These are phyloP conservation scores for Adansonia digitata DNA, from an alignment of 345 rosid genomes.

Conservation along the genomic window DNA sequence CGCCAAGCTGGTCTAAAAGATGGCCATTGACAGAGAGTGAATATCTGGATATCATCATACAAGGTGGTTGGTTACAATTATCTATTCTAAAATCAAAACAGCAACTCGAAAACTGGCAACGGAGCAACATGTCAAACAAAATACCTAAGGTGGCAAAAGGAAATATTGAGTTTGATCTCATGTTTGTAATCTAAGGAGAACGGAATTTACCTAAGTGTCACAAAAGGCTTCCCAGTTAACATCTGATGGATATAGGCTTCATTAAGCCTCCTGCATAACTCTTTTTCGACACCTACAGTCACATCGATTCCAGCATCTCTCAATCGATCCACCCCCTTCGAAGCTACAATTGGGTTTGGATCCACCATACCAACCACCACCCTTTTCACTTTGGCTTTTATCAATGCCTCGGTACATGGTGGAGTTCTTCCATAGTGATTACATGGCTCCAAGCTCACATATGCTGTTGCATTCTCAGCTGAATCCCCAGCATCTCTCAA, in stretches of 20 bases:
- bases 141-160: background rate
- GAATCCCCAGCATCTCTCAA: slow-evolving; percentile 71
- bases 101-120: background rate
- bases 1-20: slow-evolving; percentile 53
- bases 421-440: slow-evolving; percentile 90
- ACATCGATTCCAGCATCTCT: slow-evolving; percentile 67
- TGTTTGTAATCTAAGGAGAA: background rate
- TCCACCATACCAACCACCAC: slow-evolving; percentile 83
- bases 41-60: slow-evolving; percentile 40
- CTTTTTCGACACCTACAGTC: slow-evolving; percentile 64
- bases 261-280: slow-evolving; percentile 67
- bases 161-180: background rate
- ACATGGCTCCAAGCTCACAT: slow-evolving; percentile 92
- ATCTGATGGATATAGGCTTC: slow-evolving; percentile 72
- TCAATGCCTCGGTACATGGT: slow-evolving; percentile 82
- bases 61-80: slow-evolving; percentile 7
- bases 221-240: slow-evolving; percentile 61
- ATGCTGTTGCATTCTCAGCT: slow-evolving; percentile 78
- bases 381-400: slow-evolving; percentile 76
- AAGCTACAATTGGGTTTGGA: slow-evolving; percentile 86
- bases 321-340: slow-evolving; percentile 58
- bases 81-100: background rate
- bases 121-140: background rate
- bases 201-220: slow-evolving; percentile 56
- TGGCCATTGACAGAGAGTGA: slow-evolving; percentile 64